Evolutionary conservation across 352 stramenopile genomes (phyloP).

Genomic region (Pythium folliculosum): DNA sequence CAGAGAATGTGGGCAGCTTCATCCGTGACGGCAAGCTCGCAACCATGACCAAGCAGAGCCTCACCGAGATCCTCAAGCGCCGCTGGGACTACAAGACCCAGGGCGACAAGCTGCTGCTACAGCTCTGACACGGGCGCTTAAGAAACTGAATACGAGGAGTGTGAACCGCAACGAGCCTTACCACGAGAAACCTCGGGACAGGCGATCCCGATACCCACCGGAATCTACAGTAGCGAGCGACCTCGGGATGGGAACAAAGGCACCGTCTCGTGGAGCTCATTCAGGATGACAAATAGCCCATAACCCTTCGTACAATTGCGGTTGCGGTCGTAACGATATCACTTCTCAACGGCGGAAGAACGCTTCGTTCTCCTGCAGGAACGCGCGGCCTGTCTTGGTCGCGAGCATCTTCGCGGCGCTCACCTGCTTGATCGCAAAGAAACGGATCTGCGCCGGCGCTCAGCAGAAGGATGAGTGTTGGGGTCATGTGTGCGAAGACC

Average conservation of each 20-base stretch:
- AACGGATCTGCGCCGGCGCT: neutral
- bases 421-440: neutral
- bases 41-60: slow-evolving; percentile 55
- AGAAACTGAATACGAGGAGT: too few species aligned
- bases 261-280: too few species aligned
- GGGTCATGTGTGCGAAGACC: neutral
- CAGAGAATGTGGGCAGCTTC: slow-evolving; percentile 77
- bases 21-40: slow-evolving; percentile 72
- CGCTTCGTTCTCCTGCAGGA: neutral
- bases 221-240: too few species aligned
- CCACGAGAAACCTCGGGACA: too few species aligned
- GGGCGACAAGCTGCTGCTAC: slow-evolving; percentile 66
- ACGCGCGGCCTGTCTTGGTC: neutral
- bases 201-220: neutral
- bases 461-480: neutral
- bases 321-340: too few species aligned
- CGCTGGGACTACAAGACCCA: slow-evolving; percentile 85
- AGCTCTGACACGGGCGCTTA: slow-evolving; percentile 25
- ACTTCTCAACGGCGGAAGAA: neutral
- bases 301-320: too few species aligned
- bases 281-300: too few species aligned
- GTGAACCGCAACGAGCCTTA: too few species aligned
- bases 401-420: neutral
- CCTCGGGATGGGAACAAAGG: too few species aligned
- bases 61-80: slow-evolving; percentile 72